These are phyloP conservation scores for Alternaria novae-zelandiae DNA, from an alignment of 2,329 filamentous ascomycete species.

Conservation along the genomic window DNA sequence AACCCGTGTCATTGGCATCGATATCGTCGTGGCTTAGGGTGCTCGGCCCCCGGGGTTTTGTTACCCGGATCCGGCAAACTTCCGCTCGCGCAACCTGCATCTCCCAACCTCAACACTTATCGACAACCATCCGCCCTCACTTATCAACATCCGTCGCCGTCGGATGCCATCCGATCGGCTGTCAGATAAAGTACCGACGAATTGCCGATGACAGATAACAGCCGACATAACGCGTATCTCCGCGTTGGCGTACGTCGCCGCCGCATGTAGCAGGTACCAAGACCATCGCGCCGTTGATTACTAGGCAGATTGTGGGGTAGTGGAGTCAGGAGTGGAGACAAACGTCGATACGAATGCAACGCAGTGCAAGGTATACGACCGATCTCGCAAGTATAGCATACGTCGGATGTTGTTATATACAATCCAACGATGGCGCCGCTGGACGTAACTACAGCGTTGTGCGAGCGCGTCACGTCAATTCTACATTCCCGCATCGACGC, in stretches of 20 bases:
- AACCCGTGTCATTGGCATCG: no score
- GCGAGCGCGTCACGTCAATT: neutral
- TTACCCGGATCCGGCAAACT: neutral
- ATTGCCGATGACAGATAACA: constrained; percentile 1
- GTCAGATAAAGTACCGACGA: neutral
- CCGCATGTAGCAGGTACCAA: constrained; percentile 12
- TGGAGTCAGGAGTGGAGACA: neutral
- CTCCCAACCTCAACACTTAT: neutral
- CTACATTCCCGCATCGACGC: neutral
- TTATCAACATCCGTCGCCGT: neutral
- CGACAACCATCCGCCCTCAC: neutral
- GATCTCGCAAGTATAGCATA: constrained; percentile 1
- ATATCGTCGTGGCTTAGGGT: no score
- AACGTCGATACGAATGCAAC: neutral
- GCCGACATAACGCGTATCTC: neutral
- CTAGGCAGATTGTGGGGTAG: neutral
- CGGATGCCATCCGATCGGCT: neutral
- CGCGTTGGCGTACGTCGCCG: neutral
- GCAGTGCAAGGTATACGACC: neutral
- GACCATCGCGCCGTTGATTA: neutral
- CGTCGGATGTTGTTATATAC: neutral
- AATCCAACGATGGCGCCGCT: neutral
- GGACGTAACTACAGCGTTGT: neutral
- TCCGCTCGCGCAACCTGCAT: neutral
- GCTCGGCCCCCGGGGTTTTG: neutral